Base-by-base conservation (phyloP, 2,329 filamentous ascomycete genomes). In the Pyrenophora teres region DNA sequence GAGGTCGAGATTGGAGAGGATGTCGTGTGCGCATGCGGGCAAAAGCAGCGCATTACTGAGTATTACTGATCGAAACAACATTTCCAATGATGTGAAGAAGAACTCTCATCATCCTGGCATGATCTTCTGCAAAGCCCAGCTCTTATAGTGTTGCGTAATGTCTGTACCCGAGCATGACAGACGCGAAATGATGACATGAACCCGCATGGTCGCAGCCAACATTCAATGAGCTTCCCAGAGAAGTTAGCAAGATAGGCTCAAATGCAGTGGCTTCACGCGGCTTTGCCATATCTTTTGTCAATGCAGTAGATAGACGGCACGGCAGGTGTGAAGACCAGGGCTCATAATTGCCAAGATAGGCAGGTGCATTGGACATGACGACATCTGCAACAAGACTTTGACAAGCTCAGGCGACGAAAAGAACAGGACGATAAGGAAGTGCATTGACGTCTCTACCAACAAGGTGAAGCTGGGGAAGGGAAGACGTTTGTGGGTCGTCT, bases 311-410 rank as follows among this genome's bases (percentile, higher is more conserved):
- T 46, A 36, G 52, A 54, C 57, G 62, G 66, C 64, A 65, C 62
- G 65, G 67, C 64, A 64, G 13, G 50, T 58, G 50, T 60, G 48
- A 43, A 21, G 53, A 49, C 51, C 46, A 35, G 41, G 60, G 62
- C 52, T 64, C 58, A 50, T 64, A 33, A 45, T 68, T 67, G 40
- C 69, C 60, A 1, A 21, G 62, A 54, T 44, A 57, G 67, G 68
- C 53, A 71, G 69, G 68, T 69, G 50, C 50, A 41, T 36, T 12
- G 23, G 37, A 21, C 23, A 44, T 8, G 18, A 27, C 33, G 39
- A 52, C 45, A 40, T 52, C 43, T 49, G 44, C 21, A 13, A 30
- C 31, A 21, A 15, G 36, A 40, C 5, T 6, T 15, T 15, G 4
- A 15, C 25, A 39, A 18, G 36, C 13, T 25, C 6, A 25, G 6